Conservation (phyloP, 2,329 filamentous ascomycete genomes). For the Aureobasidium sp. region DNA sequence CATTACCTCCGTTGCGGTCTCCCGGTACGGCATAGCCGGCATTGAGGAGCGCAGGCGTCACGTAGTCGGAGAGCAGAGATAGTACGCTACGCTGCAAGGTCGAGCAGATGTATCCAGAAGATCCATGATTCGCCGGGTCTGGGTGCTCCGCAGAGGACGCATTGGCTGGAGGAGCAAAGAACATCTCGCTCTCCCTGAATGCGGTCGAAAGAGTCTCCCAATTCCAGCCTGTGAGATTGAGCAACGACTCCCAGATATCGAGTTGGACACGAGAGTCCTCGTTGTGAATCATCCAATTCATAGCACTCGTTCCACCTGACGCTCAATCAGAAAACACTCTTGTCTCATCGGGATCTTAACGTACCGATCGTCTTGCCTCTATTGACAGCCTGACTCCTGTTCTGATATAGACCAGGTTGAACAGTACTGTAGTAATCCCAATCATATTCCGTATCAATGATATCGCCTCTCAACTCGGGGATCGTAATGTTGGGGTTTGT, state of each 20-base stretch:
- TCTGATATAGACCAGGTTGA: constrained; percentile 15
- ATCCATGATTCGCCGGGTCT: not conserved
- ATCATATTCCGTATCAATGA: constrained; percentile 23
- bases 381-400: not conserved
- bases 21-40: not conserved
- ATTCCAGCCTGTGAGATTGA: constrained; percentile 10
- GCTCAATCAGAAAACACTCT: not conserved
- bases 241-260: constrained; percentile 4
- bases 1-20: not conserved
- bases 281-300: constrained; percentile 8
- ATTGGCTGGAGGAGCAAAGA: not conserved
- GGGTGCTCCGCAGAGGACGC: not conserved
- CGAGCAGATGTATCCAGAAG: constrained; percentile 3
- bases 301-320: not conserved
- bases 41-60: not conserved
- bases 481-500: constrained; percentile 11
- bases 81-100: constrained; percentile 3
- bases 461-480: constrained; percentile 13
- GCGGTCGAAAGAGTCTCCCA: constrained; percentile 1
- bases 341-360: rapidly evolving
- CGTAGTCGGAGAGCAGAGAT: not conserved
- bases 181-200: not conserved
- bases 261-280: constrained; percentile 7
- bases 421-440: constrained; percentile 22
- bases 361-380: constrained; percentile 5